Evolutionary conservation across 129 eudicot genomes (phyloP), one percentile per base, ranked within the genome.

Genomic region (Centella asiatica): DNA sequence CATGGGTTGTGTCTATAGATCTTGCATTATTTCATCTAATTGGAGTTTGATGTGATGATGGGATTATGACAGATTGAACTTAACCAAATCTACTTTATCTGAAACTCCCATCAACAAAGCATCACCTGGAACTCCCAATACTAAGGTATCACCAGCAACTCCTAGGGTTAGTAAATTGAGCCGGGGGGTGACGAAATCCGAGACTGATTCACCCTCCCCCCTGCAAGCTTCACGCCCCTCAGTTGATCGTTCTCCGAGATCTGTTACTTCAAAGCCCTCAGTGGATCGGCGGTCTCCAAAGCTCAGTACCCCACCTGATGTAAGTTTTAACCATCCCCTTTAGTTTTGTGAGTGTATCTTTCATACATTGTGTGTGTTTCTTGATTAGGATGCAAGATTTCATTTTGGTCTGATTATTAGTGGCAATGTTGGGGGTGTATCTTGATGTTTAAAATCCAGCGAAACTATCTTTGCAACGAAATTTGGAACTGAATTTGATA

Each of bases 131-230:
- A 84, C 74, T 72, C 83, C 92, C n/a, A 73, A 57, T 65, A 70
- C 60, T 44, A 85, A 83, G 79, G 73, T 80, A 60, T 67, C 94
- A 39, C 81, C 87, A 18, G 86, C 94, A 46, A 81, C 94, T 40
- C 90, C 94, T 5, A 78, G 85, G 67, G 79, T 77, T 28, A 76
- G 76, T 68, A 90, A 76, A 60, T 23, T 79, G n/a, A 47, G 78
- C 66, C 71, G 85, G 71, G 84, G 81, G 68, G 70, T 63, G 14
- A 42, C 74, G 4, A 86, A 86, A 77, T 65, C 94, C 0, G 83
- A 81, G 59, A 67, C 85, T 17, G 85, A 83, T 74, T 83, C 93
- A 1, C 79, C 81, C 18, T 83, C 97, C 55, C 87, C 97, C 62
- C 57, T 73, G 26, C 84, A 65, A 60, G 81, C 60, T 57, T 61